These are phyloP conservation scores for Globisporangium abappressorium DNA, from an alignment of 352 stramenopile species.

Conservation along the genomic window DNA sequence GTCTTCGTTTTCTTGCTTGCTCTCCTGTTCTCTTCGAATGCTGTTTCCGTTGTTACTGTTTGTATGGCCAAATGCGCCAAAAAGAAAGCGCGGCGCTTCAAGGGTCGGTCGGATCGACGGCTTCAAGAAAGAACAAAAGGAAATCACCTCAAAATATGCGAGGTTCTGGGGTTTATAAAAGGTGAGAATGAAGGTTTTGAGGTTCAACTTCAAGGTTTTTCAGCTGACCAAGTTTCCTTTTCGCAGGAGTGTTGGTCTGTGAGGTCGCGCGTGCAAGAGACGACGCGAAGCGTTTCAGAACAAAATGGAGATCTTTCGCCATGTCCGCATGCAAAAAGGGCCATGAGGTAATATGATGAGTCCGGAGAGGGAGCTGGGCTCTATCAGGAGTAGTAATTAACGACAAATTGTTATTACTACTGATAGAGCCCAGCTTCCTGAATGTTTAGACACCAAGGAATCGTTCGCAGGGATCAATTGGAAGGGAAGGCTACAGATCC, in stretches of 20 bases:
- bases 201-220: background rate
- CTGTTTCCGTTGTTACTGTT: background rate
- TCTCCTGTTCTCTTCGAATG: background rate
- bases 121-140: constrained; percentile 2
- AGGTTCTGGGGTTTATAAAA: background rate
- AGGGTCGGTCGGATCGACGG: background rate
- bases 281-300: background rate
- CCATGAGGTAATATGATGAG: no score
- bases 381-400: no score
- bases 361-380: no score
- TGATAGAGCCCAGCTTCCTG: no score
- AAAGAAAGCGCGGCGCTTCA: background rate
- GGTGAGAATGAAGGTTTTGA: background rate
- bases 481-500: no score
- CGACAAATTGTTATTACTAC: no score
- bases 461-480: no score
- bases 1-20: background rate
- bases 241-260: constrained; percentile 9
- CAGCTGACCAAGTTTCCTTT: background rate
- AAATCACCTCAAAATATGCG: background rate
- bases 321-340: background rate
- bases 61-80: constrained; percentile 1
- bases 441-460: no score
- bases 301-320: background rate
- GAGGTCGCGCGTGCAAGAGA: background rate